Percentiles rank a stretch among this genome's conserved stretches.
Evolutionary conservation across 768 basidiomycete species (phyloP).

Genomic region (Xanthoconium purpureum): DNA sequence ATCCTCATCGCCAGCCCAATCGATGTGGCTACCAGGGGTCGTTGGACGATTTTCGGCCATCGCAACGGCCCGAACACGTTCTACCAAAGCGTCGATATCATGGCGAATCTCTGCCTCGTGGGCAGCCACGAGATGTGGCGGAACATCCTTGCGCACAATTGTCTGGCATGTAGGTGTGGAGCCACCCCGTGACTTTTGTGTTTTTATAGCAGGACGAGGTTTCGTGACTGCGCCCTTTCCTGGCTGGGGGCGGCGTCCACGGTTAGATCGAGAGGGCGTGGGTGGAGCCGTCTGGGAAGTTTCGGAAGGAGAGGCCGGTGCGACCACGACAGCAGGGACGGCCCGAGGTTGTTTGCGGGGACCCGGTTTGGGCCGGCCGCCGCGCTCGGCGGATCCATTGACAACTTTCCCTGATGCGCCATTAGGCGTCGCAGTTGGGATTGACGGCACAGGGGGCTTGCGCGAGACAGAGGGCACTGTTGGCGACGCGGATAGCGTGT

Average conservation of each 20-base stretch:
- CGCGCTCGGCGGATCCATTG: constrained; percentile 20
- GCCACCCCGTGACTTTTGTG: constrained; percentile 34
- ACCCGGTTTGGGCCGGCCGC: constrained; percentile 20
- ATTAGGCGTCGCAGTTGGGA: constrained; percentile 18
- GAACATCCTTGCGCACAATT: constrained; percentile 49
- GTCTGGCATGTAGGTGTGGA: constrained; percentile 24
- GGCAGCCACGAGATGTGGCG: constrained; percentile 49
- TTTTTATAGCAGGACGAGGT: constrained; percentile 22
- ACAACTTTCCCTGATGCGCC: constrained; percentile 24
- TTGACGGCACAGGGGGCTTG: constrained; percentile 15
- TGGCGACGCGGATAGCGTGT: constrained; percentile 18
- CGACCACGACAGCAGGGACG: constrained; percentile 21
- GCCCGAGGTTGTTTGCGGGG: constrained; percentile 22
- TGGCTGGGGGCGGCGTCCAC: constrained; percentile 49
- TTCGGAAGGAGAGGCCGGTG: constrained; percentile 23
- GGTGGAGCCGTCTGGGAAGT: constrained; percentile 23
- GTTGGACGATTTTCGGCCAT: constrained; percentile 65
- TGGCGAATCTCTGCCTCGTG: constrained; percentile 49
- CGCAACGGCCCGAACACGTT: constrained; percentile 69
- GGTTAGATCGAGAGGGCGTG: constrained; percentile 43
- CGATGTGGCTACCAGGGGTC: constrained; percentile 77
- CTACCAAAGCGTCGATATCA: constrained; percentile 74
- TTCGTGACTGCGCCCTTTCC: constrained; percentile 26
- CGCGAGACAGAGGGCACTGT: constrained; percentile 9
- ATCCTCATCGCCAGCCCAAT: constrained; percentile 89